Evolutionary conservation across 495 filamentous ascomycete genomes (phyloP).

Genomic region (Penicillium mononematosum): DNA sequence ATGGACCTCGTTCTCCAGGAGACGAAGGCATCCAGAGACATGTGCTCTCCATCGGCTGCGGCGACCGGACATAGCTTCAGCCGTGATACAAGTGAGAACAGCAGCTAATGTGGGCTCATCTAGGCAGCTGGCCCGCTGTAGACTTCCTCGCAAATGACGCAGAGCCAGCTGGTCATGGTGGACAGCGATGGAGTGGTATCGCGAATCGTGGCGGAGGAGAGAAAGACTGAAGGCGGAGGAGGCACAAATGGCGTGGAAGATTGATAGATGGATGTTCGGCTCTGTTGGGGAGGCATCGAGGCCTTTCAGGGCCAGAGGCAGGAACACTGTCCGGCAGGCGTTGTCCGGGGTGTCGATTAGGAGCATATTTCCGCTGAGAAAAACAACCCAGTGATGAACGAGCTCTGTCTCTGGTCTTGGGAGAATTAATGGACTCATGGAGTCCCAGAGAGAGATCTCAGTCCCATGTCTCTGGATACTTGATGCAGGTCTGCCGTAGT

Average conservation of each 20-base stretch:
- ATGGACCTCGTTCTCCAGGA: slow-evolving; percentile 25
- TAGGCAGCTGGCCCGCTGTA: slow-evolving; percentile 18
- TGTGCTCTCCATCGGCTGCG: slow-evolving; percentile 29
- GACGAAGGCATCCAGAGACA: slow-evolving; percentile 26
- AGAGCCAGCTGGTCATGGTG: slow-evolving; percentile 28
- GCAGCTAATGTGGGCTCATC: slow-evolving; percentile 27
- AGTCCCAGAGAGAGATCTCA: not conserved
- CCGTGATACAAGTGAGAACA: slow-evolving; percentile 26
- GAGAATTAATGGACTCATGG: slow-evolving; percentile 13
- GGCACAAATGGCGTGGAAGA: slow-evolving; percentile 34
- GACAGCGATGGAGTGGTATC: slow-evolving; percentile 28
- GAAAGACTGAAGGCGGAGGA: slow-evolving; percentile 33
- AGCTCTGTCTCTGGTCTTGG: slow-evolving; percentile 26
- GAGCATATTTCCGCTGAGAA: slow-evolving; percentile 30
- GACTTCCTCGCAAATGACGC: slow-evolving; percentile 23
- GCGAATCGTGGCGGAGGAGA: slow-evolving; percentile 22
- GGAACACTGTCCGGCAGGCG: slow-evolving; percentile 26
- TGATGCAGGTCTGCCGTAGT: not conserved
- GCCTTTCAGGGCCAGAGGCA: slow-evolving; percentile 28
- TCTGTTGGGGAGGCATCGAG: slow-evolving; percentile 16
- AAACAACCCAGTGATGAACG: slow-evolving; percentile 30
- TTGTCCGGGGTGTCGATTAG: slow-evolving; percentile 29
- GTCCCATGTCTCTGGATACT: not conserved
- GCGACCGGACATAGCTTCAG: slow-evolving; percentile 32
- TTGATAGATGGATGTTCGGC: slow-evolving; percentile 25